These are phyloP conservation scores for Eutrema heterophyllum DNA, from an alignment of 345 rosid species.

Conservation along the genomic window DNA sequence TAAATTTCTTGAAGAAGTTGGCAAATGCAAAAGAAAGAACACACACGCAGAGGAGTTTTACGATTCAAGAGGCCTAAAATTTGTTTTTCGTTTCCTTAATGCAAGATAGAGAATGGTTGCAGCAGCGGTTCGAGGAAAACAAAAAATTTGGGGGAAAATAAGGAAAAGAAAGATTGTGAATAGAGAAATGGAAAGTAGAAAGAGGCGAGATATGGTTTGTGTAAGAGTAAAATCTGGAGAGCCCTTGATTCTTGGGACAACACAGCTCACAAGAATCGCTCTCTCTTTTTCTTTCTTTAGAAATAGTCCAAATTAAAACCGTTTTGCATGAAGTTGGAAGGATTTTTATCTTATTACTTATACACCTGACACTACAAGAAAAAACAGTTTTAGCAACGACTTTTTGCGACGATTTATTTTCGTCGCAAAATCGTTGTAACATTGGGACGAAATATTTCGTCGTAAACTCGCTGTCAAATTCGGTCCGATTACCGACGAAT, in stretches of 20 bases:
- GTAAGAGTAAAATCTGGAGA: slow-evolving; percentile 26
- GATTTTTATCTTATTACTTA: too few species aligned
- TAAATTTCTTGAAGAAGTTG: background rate
- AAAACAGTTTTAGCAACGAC: too few species aligned
- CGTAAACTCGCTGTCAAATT: too few species aligned
- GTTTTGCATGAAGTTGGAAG: slow-evolving; percentile 14
- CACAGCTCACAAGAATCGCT: slow-evolving; percentile 16
- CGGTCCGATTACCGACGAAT: too few species aligned
- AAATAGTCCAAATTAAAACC: slow-evolving; percentile 1
- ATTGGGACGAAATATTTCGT: too few species aligned
- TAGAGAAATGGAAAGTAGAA: slow-evolving; percentile 16
- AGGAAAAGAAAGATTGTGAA: slow-evolving; percentile 17
- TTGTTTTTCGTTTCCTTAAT: background rate
- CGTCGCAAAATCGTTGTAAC: too few species aligned
- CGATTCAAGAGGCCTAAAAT: background rate
- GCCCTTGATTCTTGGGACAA: slow-evolving; percentile 22
- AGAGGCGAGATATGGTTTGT: slow-evolving; percentile 21
- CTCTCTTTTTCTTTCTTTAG: slow-evolving; percentile 12
- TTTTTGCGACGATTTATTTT: too few species aligned
- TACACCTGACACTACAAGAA: too few species aligned
- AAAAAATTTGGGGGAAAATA: slow-evolving; percentile 20
- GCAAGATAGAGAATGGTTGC: background rate
- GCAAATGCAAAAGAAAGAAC: too few species aligned
- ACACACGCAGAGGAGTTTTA: too few species aligned
- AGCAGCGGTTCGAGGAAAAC: slow-evolving; percentile 11